These are phyloP conservation scores for Kwoniella mangroviensis DNA, from an alignment of 768 basidiomycete species.

Conservation along the genomic window DNA sequence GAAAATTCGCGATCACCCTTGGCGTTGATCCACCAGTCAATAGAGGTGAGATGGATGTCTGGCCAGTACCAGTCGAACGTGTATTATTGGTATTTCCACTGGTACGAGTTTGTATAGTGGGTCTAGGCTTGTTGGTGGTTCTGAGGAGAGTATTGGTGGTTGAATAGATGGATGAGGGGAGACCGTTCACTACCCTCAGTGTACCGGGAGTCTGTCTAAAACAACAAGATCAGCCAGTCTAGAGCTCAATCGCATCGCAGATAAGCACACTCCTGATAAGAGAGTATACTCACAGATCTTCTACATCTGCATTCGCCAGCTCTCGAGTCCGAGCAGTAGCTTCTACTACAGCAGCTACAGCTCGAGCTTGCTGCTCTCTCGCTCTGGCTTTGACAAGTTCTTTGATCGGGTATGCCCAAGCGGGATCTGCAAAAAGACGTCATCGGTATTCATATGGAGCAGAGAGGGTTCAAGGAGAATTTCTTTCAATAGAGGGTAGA, in stretches of 20 bases:
- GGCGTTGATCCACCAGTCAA: slow-evolving; percentile 35
- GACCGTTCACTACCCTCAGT: slow-evolving; percentile 56
- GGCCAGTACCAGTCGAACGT: slow-evolving; percentile 6
- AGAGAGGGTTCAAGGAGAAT: too few relatives aligned
- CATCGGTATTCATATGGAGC: not conserved
- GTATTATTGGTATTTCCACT: not conserved
- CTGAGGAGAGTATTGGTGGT: slow-evolving; percentile 38
- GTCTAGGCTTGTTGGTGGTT: not conserved
- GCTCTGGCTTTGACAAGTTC: slow-evolving; percentile 54
- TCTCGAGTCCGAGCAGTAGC: slow-evolving; percentile 40
- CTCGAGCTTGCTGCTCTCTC: slow-evolving; percentile 55
- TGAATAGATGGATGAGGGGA: slow-evolving; percentile 58
- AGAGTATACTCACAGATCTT: slow-evolving; percentile 30
- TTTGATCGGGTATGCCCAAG: slow-evolving; percentile 56
- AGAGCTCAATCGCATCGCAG: not conserved
- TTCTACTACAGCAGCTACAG: slow-evolving; percentile 56
- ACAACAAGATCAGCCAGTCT: not conserved
- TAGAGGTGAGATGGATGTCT: slow-evolving; percentile 22
- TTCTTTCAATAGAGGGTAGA: too few relatives aligned
- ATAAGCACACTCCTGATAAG: not conserved
- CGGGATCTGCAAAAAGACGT: slow-evolving; percentile 44
- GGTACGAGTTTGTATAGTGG: not conserved
- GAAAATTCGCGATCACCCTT: slow-evolving; percentile 38
- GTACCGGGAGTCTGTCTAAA: slow-evolving; percentile 17
- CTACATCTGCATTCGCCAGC: slow-evolving; percentile 17